Percentiles rank a stretch among this genome's conserved stretches.
Conservation (phyloP, 208 protist genomes). For the Entamoeba dispar region DNA sequence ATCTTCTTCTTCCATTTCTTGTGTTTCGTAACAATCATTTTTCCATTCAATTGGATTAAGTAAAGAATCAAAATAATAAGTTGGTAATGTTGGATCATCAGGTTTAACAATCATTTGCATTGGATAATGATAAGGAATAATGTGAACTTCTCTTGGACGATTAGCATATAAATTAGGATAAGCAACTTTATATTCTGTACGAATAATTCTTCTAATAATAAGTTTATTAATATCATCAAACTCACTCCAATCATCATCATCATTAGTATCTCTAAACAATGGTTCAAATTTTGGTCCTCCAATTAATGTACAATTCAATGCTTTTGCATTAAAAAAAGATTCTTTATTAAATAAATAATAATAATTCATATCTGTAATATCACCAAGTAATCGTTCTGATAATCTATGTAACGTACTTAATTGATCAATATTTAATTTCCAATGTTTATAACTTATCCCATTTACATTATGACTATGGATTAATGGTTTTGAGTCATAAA, state of each 20-base stretch:
- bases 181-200: constrained; percentile 94
- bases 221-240: constrained; percentile 99
- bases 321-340: constrained; percentile 96
- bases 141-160: constrained; percentile 61
- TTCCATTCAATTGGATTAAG: background rate
- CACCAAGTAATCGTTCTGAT: constrained; percentile 54
- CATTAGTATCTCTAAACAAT: constrained; percentile 58
- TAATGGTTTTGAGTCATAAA: constrained; percentile 85
- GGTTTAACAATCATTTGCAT: background rate
- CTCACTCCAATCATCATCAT: constrained; percentile 88
- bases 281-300: constrained; percentile 95
- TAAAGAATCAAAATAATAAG: background rate
- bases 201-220: constrained; percentile 91
- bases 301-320: constrained; percentile 93
- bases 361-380: constrained; percentile 83
- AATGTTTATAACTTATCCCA: constrained; percentile 71
- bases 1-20: background rate
- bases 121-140: constrained; percentile 66
- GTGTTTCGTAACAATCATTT: background rate
- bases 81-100: background rate
- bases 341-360: constrained; percentile 95
- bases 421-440: constrained; percentile 75
- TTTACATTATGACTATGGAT: constrained; percentile 52
- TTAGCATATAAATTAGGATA: constrained; percentile 97
- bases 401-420: constrained; percentile 75